phyloP scores from a whole-genome alignment of 441 rosid species.

The Omphalea diandra region DNA sequence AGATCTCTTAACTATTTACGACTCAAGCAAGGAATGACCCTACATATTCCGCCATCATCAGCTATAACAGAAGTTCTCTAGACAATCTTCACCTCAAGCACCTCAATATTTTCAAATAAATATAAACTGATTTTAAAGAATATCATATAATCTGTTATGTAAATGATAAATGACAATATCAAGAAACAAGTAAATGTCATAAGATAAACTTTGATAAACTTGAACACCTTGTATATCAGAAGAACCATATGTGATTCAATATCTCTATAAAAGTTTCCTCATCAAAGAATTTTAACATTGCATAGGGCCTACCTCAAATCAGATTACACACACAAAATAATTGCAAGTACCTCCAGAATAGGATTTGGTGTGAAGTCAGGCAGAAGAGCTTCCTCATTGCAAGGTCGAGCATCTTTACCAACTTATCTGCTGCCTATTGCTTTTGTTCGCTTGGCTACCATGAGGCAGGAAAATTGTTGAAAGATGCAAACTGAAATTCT shows the following conservation, averaged over 20 bases:
- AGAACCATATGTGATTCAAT: neutral
- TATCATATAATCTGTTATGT: neutral
- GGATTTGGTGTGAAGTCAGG: constrained; percentile 94
- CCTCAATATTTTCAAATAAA: neutral
- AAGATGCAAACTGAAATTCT: constrained; percentile 87
- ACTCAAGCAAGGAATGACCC: neutral
- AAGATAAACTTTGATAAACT: neutral
- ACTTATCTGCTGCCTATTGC: constrained; percentile 77
- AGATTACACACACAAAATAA: constrained; percentile 7
- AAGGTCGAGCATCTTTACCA: constrained; percentile 85
- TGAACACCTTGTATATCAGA: neutral
- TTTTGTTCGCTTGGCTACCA: constrained; percentile 78
- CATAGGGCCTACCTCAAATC: neutral
- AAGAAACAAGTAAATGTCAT: neutral
- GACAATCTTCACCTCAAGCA: neutral
- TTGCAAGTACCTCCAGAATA: constrained; percentile 61
- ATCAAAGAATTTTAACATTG: neutral
- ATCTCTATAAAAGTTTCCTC: neutral
- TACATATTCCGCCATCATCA: neutral
- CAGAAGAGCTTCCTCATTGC: constrained; percentile 57
- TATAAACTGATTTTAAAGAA: neutral
- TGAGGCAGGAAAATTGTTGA: constrained; percentile 64
- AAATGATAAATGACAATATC: neutral
- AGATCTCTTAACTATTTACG: neutral
- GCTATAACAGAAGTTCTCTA: neutral